Base-by-base conservation (phyloP, 1,139 yeast species). In the Yamadazyma siamensis region DNA sequence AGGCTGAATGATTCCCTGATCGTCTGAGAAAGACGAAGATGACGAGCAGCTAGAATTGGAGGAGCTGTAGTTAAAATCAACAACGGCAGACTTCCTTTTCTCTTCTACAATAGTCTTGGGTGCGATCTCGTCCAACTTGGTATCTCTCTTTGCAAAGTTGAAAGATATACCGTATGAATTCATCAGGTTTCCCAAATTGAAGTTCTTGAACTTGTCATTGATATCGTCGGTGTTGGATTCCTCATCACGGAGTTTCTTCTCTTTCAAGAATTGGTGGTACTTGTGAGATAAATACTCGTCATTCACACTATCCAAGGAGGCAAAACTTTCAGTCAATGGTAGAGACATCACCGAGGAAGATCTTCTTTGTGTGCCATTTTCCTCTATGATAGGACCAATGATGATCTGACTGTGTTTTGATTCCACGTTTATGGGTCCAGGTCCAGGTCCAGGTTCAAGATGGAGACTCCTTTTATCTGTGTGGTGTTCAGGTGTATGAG, bases 261-360 rank as follows among this genome's bases (percentile, higher is more conserved):
- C 33, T 8, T 29, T 40, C n/a, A 47, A 45, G 35, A 43, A 58
- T 38, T 65, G 68, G 23, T 56, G 56, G 36, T 64, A 67, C 36
- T 65, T 65, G 33, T 49, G 45, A 15, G 52, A 43, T 31, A 68
- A 52, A 35, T 62, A 67, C 31, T 80, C 86, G 44, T 80, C 82
- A 49, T 80, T 80, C 34, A 75, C 69, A 48, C 88, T 80, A 49
- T 82, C 88, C 49, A 83, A 60, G 0, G 89, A 81, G 1, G 89
- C 91, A 63, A 80, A 81, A 41, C 88, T 80, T 30, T 82, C 85
- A 40, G 77, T 79, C 13, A 80, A 65, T 0, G 88, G 86, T 26
- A 82, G 52, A 13, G 80, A 56, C 46, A 68, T 61, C 3, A 64
- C 65, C 2, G 71, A 64, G 1, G 65, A 55, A 2, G 60, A 52